Evolutionary conservation across 768 basidiomycete species (phyloP).

Genomic region (Mycena alexandri): DNA sequence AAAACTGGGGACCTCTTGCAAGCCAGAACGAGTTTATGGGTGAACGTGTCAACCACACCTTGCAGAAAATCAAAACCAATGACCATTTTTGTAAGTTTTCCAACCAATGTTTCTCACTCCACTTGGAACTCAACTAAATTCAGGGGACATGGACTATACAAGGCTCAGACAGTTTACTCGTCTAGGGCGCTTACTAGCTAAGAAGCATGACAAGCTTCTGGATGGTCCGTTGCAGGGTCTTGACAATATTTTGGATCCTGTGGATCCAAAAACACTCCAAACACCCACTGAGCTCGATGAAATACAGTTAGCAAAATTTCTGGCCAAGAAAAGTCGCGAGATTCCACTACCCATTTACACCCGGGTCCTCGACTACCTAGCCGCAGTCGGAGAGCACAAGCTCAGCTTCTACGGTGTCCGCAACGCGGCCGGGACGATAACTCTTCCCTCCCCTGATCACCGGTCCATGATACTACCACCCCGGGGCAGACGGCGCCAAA

Average conservation of each 20-base stretch:
- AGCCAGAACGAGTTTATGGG: conserved; percentile 32
- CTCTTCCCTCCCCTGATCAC: conserved; percentile 21
- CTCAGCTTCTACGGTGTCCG: conserved; percentile 13
- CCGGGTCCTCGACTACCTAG: conserved; percentile 10
- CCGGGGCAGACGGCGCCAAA: conserved; percentile 3
- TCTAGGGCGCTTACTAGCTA: conserved; percentile 2
- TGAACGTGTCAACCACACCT: conserved; percentile 30
- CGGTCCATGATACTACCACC: conserved; percentile 25
- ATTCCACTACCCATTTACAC: background rate
- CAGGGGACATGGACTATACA: conserved; percentile 34
- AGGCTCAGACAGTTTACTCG: conserved; percentile 28
- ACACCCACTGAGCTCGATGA: conserved; percentile 3
- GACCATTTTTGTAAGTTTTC: conserved; percentile 30
- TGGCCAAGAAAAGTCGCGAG: conserved; percentile 1
- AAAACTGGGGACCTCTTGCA: conserved; percentile 36
- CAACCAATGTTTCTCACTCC: too few relatives aligned
- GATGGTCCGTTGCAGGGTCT: background rate
- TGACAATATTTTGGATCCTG: conserved; percentile 6
- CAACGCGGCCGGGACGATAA: conserved; percentile 7
- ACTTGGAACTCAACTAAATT: too few relatives aligned
- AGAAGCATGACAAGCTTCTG: conserved; percentile 14
- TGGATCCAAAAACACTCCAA: background rate
- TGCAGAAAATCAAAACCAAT: conserved; percentile 33
- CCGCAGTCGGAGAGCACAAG: conserved; percentile 19
- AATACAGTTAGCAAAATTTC: background rate